phyloP scores from a whole-genome alignment of 2,329 filamentous ascomycete species.

The Geosmithia putterillii region DNA sequence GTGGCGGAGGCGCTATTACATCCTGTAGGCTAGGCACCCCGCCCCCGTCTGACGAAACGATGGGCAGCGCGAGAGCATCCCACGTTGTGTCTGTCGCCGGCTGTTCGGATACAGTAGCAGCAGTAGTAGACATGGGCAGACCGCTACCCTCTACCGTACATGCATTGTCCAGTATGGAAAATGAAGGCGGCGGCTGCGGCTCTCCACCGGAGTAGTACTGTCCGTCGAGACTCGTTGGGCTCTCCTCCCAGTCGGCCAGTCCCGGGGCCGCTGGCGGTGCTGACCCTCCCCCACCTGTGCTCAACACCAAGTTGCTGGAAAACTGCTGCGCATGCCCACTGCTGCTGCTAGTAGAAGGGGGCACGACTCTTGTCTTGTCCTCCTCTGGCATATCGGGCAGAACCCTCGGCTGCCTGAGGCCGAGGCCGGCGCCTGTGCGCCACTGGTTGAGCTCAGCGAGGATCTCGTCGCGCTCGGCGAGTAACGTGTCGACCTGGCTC shows the following conservation, averaged over 20 bases:
- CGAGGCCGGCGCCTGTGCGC: constrained; percentile 3
- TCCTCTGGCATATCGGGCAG: not conserved
- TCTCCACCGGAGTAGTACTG: not conserved
- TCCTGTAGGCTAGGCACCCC: not conserved
- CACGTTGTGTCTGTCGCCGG: not conserved
- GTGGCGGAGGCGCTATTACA: not conserved
- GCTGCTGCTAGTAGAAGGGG: not conserved
- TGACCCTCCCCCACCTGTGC: not conserved
- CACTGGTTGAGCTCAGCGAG: constrained; percentile 14
- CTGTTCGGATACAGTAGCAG: not conserved
- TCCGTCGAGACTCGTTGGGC: not conserved
- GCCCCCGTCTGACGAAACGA: not conserved
- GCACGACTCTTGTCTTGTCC: no score
- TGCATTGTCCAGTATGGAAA: not conserved
- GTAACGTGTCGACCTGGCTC: constrained; percentile 6
- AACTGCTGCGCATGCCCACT: no score
- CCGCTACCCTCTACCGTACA: no score
- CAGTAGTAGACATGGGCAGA: not conserved
- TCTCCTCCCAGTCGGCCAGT: not conserved
- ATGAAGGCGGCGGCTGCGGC: not conserved
- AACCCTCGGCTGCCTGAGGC: not conserved
- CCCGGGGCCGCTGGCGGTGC: no score
- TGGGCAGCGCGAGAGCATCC: not conserved
- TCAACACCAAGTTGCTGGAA: not conserved
- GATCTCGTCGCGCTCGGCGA: constrained; percentile 14